Conservation (phyloP, 371 early-diverging fungal species). For the Synchytrium microbalum region DNA sequence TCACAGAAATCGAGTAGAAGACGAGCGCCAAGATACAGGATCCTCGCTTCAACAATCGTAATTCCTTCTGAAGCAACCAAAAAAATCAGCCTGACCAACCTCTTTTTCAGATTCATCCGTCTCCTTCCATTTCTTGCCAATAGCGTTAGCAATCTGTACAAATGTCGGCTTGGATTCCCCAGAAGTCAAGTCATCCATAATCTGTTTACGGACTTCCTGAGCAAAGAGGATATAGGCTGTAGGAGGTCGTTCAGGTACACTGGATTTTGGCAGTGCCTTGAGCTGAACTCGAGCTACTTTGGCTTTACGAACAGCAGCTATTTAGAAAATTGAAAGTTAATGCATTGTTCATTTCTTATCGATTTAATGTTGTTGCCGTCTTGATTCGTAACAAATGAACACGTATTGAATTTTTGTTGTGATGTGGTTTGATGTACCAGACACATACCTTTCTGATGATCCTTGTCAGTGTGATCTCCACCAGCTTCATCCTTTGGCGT, state of each 20-base stretch:
- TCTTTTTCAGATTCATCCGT: not conserved
- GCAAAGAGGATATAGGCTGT: not conserved
- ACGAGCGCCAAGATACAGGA: too few relatives aligned
- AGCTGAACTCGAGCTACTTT: not conserved
- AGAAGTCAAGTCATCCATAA: not conserved
- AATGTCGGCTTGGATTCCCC: not conserved
- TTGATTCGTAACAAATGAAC: too few relatives aligned
- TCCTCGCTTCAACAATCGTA: too few relatives aligned
- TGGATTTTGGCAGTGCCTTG: not conserved
- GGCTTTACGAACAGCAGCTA: not conserved
- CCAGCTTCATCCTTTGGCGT: too few relatives aligned
- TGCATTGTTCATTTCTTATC: not conserved
- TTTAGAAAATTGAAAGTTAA: not conserved
- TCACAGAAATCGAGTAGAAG: too few relatives aligned
- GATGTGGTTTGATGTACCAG: not conserved
- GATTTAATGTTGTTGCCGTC: too few relatives aligned
- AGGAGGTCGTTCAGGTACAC: not conserved
- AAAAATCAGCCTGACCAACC: too few relatives aligned
- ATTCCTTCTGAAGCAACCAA: too few relatives aligned
- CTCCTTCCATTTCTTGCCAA: not conserved
- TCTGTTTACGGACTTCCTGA: not conserved
- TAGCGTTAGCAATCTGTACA: not conserved
- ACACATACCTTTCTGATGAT: not conserved
- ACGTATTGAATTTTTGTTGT: too few relatives aligned
- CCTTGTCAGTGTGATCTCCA: not conserved